phyloP scores from a whole-genome alignment of 129 eudicot genomes.

The Apium graveolens region DNA sequence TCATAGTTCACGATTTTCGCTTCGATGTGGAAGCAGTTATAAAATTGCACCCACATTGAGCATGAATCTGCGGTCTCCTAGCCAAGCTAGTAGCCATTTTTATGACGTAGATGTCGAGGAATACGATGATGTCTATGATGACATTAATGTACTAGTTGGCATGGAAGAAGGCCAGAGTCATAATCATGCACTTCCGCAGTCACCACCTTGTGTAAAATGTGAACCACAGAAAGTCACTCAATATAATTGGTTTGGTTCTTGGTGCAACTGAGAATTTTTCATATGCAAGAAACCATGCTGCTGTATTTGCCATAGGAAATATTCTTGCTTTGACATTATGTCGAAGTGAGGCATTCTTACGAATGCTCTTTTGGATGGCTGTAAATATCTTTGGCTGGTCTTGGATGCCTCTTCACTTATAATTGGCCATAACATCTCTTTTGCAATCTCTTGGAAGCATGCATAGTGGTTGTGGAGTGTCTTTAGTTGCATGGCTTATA shows the following conservation, averaged over 20 bases:
- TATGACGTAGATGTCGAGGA: slow-evolving; percentile 42
- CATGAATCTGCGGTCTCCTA: slow-evolving; percentile 22
- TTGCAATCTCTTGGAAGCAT: slow-evolving; percentile 69
- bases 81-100: slow-evolving; percentile 60
- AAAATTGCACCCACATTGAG: slow-evolving; percentile 34
- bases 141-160: slow-evolving; percentile 19
- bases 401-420: slow-evolving; percentile 52
- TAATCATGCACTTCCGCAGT: slow-evolving; percentile 3
- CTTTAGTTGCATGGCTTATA: slow-evolving; percentile 58
- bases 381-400: slow-evolving; percentile 43
- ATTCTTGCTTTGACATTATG: slow-evolving; percentile 50
- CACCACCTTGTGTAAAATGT: slow-evolving; percentile 15
- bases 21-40: slow-evolving; percentile 41
- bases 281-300: slow-evolving; percentile 45
- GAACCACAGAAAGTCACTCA: slow-evolving; percentile 18
- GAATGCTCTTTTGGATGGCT: slow-evolving; percentile 56
- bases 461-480: slow-evolving; percentile 67
- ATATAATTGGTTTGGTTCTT: slow-evolving; percentile 37
- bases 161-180: slow-evolving; percentile 39
- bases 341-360: slow-evolving; percentile 56
- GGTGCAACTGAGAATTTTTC: slow-evolving; percentile 44
- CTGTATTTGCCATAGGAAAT: slow-evolving; percentile 50
- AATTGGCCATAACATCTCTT: slow-evolving; percentile 45
- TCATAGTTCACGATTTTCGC: slow-evolving; percentile 27
- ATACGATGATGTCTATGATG: slow-evolving; percentile 20